Percentiles rank a stretch among this genome's conserved stretches.
Conservation (phyloP, 2,329 filamentous ascomycete species). For the Arthrobotrys sphaeroides region DNA sequence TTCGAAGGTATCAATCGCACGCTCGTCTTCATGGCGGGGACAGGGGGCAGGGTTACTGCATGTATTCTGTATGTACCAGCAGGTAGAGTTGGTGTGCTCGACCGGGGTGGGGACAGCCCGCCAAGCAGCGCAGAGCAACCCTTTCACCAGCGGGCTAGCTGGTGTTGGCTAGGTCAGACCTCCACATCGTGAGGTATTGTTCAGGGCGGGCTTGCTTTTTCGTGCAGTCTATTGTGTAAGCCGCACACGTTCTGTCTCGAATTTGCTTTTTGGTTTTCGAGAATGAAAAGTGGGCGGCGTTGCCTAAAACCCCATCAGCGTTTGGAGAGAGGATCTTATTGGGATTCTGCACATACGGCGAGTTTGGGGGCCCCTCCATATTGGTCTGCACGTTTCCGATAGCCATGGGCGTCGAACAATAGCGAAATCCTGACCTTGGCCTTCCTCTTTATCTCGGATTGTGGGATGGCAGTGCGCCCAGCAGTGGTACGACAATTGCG, state of each 20-base stretch:
- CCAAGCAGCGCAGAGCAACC: constrained; percentile 20
- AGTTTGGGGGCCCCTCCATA: constrained; percentile 13
- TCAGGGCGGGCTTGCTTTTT: constrained; percentile 23
- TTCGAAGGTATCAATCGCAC: constrained; percentile 30
- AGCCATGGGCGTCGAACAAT: neutral
- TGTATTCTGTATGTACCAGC: constrained; percentile 49
- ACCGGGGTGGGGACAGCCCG: constrained; percentile 13
- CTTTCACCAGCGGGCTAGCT: neutral
- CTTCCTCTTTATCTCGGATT: constrained; percentile 8
- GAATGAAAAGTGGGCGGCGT: constrained; percentile 23
- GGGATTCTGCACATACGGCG: constrained; percentile 26
- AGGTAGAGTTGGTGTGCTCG: constrained; percentile 37
- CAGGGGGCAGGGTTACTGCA: constrained; percentile 43
- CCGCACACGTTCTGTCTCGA: constrained; percentile 29
- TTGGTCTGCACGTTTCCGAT: neutral
- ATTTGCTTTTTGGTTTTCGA: constrained; percentile 41
- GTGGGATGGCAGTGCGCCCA: constrained; percentile 18
- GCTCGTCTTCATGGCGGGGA: constrained; percentile 12
- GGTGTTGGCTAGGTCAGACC: constrained; percentile 7
- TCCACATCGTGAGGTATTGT: constrained; percentile 6
- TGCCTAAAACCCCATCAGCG: constrained; percentile 24
- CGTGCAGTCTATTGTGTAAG: constrained; percentile 30
- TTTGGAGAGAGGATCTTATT: constrained; percentile 1
- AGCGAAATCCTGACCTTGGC: constrained; percentile 1
- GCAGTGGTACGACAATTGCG: constrained; percentile 14